A percentile compares a stretch with the other conserved stretches of the same genome.
phyloP scores from a whole-genome alignment of 306 rosid genomes.

The Benincasa hispida region DNA sequence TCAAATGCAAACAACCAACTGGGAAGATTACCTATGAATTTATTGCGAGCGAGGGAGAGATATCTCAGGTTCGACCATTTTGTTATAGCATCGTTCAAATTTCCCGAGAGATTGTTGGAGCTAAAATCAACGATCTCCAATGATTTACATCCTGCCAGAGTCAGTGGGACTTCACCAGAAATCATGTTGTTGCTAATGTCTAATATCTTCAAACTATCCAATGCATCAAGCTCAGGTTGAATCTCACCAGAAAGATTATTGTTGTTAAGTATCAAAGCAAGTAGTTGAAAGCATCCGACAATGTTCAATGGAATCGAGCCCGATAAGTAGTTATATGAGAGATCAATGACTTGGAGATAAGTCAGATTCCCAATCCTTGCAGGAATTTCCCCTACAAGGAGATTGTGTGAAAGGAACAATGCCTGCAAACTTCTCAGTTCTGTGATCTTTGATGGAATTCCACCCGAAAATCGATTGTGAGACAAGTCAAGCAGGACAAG shows the following conservation, averaged over 20 bases:
- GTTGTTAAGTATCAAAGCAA: slow-evolving; percentile 71
- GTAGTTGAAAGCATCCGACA: slow-evolving; percentile 96
- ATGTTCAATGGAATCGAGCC: slow-evolving; percentile 85
- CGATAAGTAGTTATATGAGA: slow-evolving; percentile 74
- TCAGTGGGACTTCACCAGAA: slow-evolving; percentile 85
- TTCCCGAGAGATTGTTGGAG: slow-evolving; percentile 88
- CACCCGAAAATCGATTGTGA: slow-evolving; percentile 76
- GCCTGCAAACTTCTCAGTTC: slow-evolving; percentile 96
- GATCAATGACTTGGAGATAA: slow-evolving; percentile 94
- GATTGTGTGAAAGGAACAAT: slow-evolving; percentile 83
- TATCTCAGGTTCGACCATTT: slow-evolving; percentile 89
- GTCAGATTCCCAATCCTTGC: slow-evolving; percentile 85
- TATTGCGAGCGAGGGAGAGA: slow-evolving; percentile 74
- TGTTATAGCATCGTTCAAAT: slow-evolving; percentile 78
- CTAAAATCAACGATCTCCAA: slow-evolving; percentile 89
- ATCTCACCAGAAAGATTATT: slow-evolving; percentile 91
- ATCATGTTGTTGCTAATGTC: slow-evolving; percentile 88
- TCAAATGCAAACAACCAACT: slow-evolving; percentile 79
- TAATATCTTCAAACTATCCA: slow-evolving; percentile 84
- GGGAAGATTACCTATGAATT: slow-evolving; percentile 67
- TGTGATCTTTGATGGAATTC: slow-evolving; percentile 77
- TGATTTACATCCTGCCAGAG: slow-evolving; percentile 95
- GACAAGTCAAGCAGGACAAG: slow-evolving; percentile 93
- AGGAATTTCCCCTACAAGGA: slow-evolving; percentile 85
- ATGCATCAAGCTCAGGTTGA: slow-evolving; percentile 94